Percentiles rank a stretch among this genome's conserved stretches.
Evolutionary conservation across 108 stramenopile genomes (phyloP).

Genomic region (Skeletonema marinoi): DNA sequence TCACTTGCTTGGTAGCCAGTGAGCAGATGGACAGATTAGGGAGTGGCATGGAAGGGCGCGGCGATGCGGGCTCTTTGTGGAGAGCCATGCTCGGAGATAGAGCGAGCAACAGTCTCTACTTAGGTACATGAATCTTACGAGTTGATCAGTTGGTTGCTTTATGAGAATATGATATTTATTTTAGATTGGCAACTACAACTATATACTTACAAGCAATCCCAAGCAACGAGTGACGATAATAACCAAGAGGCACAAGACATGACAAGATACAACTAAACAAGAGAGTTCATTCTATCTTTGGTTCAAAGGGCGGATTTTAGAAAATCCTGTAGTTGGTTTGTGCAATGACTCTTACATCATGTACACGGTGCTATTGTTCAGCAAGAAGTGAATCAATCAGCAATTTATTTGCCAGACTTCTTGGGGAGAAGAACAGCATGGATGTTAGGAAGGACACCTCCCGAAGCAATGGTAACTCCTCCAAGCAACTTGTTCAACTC

Average conservation of each 20-base stretch:
- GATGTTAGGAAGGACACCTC: conserved; percentile 95
- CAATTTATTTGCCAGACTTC: conserved; percentile 19
- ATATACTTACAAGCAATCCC: neutral
- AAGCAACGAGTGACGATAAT: neutral
- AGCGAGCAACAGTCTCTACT: no score
- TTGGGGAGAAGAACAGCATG: conserved; percentile 87
- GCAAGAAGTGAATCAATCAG: neutral
- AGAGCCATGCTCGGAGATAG: no score
- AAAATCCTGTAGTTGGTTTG: conserved; percentile 6
- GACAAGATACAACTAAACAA: no score
- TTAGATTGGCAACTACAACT: no score
- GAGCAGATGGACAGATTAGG: no score
- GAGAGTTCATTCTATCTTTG: no score
- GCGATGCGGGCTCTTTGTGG: no score
- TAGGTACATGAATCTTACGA: no score
- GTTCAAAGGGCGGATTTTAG: conserved; percentile 10
- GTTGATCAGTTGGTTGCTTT: no score
- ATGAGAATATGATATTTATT: no score
- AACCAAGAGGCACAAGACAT: neutral
- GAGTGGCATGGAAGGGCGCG: no score
- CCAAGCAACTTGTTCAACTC: conserved; percentile 91
- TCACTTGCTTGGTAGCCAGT: no score
- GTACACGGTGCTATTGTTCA: neutral
- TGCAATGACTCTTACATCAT: neutral
- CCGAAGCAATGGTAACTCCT: conserved; percentile 53